Conservation (phyloP, 441 rosid species). For the Adansonia grandidieri region DNA sequence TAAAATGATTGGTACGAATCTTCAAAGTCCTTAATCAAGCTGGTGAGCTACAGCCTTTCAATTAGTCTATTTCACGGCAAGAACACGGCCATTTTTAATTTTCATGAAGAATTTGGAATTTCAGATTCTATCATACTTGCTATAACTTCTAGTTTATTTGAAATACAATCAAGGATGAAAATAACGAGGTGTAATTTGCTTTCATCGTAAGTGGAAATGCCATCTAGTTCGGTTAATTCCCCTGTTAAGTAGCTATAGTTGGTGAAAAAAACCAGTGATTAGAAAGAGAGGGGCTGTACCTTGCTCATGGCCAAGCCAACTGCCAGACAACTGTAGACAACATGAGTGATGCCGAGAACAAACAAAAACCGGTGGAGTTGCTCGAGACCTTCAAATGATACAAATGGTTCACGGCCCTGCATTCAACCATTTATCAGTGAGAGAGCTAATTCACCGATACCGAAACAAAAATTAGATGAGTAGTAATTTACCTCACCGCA, state of each 20-base stretch:
- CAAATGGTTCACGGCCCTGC: constrained; percentile 95
- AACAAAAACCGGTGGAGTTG: constrained; percentile 92
- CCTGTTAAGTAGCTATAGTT: constrained; percentile 1
- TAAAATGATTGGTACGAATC: not conserved
- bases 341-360: constrained; percentile 91
- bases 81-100: not conserved
- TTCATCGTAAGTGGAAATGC: not conserved
- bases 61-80: not conserved
- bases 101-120: not conserved
- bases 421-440: constrained; percentile 24
- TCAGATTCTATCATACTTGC: constrained; percentile 13
- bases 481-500: constrained; percentile 70
- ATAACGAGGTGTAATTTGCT: not conserved
- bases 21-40: not conserved
- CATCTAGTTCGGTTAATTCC: not conserved
- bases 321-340: constrained; percentile 82
- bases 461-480: not conserved
- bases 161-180: not conserved
- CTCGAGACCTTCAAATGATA: constrained; percentile 80
- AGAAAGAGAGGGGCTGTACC: constrained; percentile 48
- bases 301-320: constrained; percentile 95
- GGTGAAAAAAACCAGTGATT: not conserved
- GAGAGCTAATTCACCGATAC: constrained; percentile 2
- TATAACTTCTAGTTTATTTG: not conserved
- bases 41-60: not conserved